A percentile compares a stretch with the other conserved stretches of the same genome.
Evolutionary conservation across 805 yeast species (phyloP).

Genomic region (Candida stauntonica): DNA sequence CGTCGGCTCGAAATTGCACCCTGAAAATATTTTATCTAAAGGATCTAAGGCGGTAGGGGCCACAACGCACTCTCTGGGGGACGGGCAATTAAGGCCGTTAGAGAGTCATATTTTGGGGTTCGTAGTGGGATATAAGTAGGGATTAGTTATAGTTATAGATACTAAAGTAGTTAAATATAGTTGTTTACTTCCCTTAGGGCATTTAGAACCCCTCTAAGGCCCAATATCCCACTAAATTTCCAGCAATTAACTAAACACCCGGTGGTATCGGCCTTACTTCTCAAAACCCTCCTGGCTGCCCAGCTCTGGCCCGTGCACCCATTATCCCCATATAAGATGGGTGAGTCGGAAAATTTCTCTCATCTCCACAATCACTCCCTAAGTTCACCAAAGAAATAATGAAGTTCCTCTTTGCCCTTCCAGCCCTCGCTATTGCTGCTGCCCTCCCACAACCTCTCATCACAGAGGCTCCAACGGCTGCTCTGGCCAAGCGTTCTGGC

Average conservation of each 20-base stretch:
- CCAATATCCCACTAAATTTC: no score
- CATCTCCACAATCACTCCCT: no score
- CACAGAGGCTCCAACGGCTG: slow-evolving; percentile 20
- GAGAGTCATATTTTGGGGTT: no score
- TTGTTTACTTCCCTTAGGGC: no score
- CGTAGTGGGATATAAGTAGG: neutral
- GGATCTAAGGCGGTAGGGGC: neutral
- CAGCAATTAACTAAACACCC: no score
- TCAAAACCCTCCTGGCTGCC: neutral
- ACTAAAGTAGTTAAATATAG: neutral
- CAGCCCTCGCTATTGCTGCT: slow-evolving; percentile 21
- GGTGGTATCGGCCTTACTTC: slow-evolving; percentile 15
- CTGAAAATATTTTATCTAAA: neutral
- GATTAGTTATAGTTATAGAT: no score
- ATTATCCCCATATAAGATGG: neutral
- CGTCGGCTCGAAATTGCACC: no score
- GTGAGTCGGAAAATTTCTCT: no score
- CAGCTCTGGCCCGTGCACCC: neutral
- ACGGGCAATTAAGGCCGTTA: no score
- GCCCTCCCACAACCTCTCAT: slow-evolving; percentile 22
- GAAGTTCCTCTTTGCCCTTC: slow-evolving; percentile 13
- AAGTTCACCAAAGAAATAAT: no score
- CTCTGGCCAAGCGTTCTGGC: slow-evolving; percentile 20
- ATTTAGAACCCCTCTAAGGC: no score
- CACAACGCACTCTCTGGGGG: no score